Evolutionary conservation across 257 asterid species (phyloP), one percentile per base, ranked within the genome.

Genomic region (Jacaranda copaia): DNA sequence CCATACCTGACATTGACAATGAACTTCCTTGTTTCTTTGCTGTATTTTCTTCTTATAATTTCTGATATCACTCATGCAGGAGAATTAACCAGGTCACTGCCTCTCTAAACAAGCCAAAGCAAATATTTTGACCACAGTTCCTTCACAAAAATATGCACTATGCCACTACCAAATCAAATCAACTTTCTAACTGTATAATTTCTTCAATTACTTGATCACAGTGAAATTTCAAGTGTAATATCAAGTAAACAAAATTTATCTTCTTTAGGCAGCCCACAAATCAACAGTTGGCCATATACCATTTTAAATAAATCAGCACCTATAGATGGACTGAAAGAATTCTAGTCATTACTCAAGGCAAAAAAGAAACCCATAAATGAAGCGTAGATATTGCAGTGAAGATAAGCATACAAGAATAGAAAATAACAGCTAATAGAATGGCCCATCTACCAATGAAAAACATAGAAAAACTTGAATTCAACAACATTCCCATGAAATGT

Each of bases 311-410:
- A 39, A n/a, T 25, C 32, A 40, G 53, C 70, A 42, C 36, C 20
- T 43, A 36, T 14, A 49, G 1, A 15, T 40, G 14, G 56, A 9
- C 38, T 13, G 7, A 19, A 55, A 43, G 56, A 56, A 19, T 73
- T 73, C 46, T 18, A 73, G 45, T 39, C 9, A 49, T 74, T 70
- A 15, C 32, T 11, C 38, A 55, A 70, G 70, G 59, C 46, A 61
- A 59, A 69, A 11, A 48, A 8, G 32, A 25, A 25, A 25, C 32
- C 32, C n/a, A 0, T 5, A 39, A 65, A 14, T 6, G 58, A 75
- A n/a, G 35, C 25, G 43, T 46, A 32, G 67, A 49, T 14, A 63
- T 63, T 8, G 49, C 68, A 67, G 12, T 43, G 35, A 40, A 45
- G 51, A 36, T 5, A 35, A 55, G 59, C 35, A 46, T 45, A 46